phyloP scores from a whole-genome alignment of 805 yeast genomes.

The Candida railenensis region DNA sequence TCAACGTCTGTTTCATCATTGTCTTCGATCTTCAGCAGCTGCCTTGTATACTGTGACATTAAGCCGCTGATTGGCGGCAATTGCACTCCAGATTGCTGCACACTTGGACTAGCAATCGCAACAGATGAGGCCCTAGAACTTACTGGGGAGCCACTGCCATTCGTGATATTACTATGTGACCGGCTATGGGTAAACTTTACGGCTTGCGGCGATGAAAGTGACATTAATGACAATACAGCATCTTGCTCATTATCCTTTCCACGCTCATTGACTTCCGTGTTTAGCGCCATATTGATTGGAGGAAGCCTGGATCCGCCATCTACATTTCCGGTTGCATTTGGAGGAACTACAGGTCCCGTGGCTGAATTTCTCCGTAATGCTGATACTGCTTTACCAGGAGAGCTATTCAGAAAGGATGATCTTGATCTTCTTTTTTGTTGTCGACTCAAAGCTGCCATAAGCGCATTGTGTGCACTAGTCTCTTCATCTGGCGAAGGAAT shows the following conservation, averaged over 20 bases:
- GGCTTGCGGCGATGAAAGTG: constrained; percentile 51
- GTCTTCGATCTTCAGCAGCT: constrained; percentile 13
- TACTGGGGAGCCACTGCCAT: constrained; percentile 24
- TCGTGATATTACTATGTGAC: constrained; percentile 28
- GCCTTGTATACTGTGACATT: constrained; percentile 7
- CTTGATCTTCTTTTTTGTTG: constrained; percentile 28
- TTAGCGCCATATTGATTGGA: constrained; percentile 27
- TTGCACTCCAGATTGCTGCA: constrained; percentile 11
- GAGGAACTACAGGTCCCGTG: not conserved
- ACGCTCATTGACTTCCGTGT: constrained; percentile 2
- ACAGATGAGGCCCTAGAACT: constrained; percentile 25
- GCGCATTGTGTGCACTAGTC: constrained; percentile 46
- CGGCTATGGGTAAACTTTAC: constrained; percentile 28
- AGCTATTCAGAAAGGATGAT: constrained; percentile 11
- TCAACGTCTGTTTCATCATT: constrained; percentile 34
- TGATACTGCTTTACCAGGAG: constrained; percentile 1
- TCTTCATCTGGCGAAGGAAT: constrained; percentile 38
- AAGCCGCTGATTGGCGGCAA: constrained; percentile 33
- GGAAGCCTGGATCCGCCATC: constrained; percentile 18
- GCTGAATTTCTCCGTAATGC: constrained; percentile 6
- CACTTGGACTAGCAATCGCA: constrained; percentile 8
- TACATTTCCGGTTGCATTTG: not conserved
- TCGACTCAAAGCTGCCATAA: constrained; percentile 38
- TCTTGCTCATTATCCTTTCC: constrained; percentile 44
- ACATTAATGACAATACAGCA: constrained; percentile 55